Base-by-base conservation (phyloP, 371 early-diverging fungal genomes). In the Haplosporangium sp. region DNA sequence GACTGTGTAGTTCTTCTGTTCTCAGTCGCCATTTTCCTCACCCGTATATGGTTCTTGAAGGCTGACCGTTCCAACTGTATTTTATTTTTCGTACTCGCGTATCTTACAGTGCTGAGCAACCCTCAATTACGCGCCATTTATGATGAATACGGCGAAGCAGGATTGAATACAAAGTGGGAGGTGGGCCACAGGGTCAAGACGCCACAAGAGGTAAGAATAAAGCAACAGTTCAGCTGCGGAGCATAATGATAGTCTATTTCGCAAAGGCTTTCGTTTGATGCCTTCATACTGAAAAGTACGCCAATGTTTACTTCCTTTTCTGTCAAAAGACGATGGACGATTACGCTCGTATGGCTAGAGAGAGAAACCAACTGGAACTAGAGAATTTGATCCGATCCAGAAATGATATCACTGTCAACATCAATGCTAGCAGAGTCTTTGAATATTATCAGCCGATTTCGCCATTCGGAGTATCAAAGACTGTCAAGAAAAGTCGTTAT, bases 131-230 rank as follows among this genome's bases (percentile, higher is more conserved):
- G 99, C 55, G 87, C 91, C 11, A 90, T 95, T 40, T 99, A 99
- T 79, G 98, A 99, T 80, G 88, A 86, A 21, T 96, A 96, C 60
- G 99, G 99, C 13, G 93, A 91, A 64, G 90, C 94, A 64, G 98
- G 95, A 13, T 69, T 96, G 13, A 85, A 83, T 36, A 86, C 88
- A 29, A 85, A 83, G 55, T 92, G 90, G 92, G 95, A 94, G 38
- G 83, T 97, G 6, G 93, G 95, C 20, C 88, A 87, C 36, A 85
- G 87, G 55, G 83, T 89, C 55, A 93, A 94, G 68, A 89, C 97
- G 16, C 86, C 92, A 38, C 92, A 95, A 67, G 95, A 97, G 86
- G 94, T 92, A 83, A 41, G 74, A 13, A 4, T 29, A 1, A n/a
- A 61, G 23, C 8, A 5, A 36, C 36, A 3, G 0, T 36, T 48